phyloP scores from a whole-genome alignment of 2,329 filamentous ascomycete genomes.

The Chaetomiaceae sp. region DNA sequence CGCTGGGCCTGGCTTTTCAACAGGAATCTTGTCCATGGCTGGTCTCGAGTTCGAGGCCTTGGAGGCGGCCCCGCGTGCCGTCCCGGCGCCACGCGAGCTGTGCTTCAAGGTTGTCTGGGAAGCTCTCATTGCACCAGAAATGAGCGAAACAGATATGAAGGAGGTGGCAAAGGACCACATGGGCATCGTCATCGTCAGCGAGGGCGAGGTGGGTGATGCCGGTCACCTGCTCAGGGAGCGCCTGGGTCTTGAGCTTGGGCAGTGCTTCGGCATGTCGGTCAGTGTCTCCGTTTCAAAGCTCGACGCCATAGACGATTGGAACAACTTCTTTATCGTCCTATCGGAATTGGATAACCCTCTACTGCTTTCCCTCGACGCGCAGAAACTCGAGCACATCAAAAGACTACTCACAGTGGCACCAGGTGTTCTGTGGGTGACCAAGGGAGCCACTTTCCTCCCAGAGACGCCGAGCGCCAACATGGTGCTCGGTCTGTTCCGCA shows the following conservation, averaged over 20 bases:
- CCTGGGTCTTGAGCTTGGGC: constrained; percentile 14
- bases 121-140: constrained; percentile 5
- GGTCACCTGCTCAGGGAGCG: constrained; percentile 6
- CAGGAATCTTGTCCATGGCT: constrained; percentile 25
- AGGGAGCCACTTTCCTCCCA: constrained; percentile 20
- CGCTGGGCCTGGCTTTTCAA: constrained; percentile 2
- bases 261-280: constrained; percentile 9
- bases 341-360: constrained; percentile 23
- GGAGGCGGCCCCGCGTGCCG: background rate
- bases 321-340: constrained; percentile 24
- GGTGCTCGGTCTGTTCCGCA: constrained; percentile 27
- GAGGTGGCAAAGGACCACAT: background rate
- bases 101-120: constrained; percentile 28
- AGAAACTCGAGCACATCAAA: constrained; percentile 21
- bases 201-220: background rate
- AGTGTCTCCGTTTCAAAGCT: constrained; percentile 18
- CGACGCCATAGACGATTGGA: constrained; percentile 10
- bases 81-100: constrained; percentile 21
- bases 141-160: background rate
- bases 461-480: constrained; percentile 25
- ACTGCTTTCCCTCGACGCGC: constrained; percentile 16
- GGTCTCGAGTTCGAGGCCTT: constrained; percentile 24
- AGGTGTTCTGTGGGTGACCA: constrained; percentile 35
- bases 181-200: constrained; percentile 17
- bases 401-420: constrained; percentile 21